Percentiles rank a stretch among this genome's conserved stretches.
phyloP scores from a whole-genome alignment of 2,329 filamentous ascomycete genomes.

The Teratosphaeriaceae sp. region DNA sequence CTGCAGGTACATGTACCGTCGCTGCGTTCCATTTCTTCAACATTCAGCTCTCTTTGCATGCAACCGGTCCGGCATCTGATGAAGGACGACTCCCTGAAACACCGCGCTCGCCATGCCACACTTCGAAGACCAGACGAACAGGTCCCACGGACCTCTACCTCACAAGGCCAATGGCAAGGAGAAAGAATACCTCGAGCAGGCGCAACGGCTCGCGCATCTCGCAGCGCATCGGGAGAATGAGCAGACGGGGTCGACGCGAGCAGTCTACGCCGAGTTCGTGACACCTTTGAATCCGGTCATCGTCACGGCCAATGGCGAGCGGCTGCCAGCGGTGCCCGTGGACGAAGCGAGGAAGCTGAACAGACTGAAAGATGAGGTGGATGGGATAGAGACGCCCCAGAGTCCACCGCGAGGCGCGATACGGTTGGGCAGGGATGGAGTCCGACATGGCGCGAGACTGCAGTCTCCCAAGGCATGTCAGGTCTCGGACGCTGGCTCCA shows the following conservation, averaged over 20 bases:
- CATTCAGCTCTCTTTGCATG: neutral
- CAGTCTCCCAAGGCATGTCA: conserved; percentile 10
- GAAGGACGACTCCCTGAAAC: neutral
- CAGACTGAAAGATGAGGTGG: conserved; percentile 47
- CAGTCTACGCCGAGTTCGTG: conserved; percentile 54
- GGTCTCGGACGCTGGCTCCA: conserved; percentile 4
- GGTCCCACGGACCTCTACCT: neutral
- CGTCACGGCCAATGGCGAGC: conserved; percentile 58
- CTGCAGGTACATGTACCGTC: neutral
- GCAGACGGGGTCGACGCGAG: conserved; percentile 43
- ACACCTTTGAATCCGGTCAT: conserved; percentile 69
- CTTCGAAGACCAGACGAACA: conserved; percentile 1
- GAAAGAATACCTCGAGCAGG: conserved; percentile 53
- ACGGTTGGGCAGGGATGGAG: conserved; percentile 38
- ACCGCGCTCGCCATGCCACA: neutral
- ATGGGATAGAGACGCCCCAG: conserved; percentile 30
- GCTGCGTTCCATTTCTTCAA: neutral
- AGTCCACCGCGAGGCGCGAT: conserved; percentile 26
- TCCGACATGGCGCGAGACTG: conserved; percentile 31
- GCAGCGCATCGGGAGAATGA: conserved; percentile 34
- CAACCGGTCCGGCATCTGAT: neutral
- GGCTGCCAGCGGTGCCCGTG: conserved; percentile 62
- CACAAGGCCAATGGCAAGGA: neutral
- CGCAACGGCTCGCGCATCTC: conserved; percentile 41
- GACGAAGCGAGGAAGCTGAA: conserved; percentile 67